phyloP scores from a whole-genome alignment of 129 eudicot species.

The Ambrosia trifida region DNA sequence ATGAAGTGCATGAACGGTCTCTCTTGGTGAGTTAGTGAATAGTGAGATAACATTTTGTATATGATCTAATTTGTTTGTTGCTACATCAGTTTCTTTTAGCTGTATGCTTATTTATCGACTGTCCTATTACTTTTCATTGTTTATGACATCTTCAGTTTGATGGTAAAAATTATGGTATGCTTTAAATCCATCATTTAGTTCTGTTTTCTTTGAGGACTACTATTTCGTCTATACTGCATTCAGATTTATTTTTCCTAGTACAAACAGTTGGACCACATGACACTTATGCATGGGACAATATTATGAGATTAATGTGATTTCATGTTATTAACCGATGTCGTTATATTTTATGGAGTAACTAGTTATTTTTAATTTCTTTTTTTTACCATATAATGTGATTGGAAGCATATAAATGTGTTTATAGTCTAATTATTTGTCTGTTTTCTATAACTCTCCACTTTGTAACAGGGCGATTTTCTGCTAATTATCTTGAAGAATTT shows the following conservation, averaged over 20 bases:
- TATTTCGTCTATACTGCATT: background rate
- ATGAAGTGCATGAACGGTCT: conserved; percentile 98
- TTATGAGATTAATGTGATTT: background rate
- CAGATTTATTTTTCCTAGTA: background rate
- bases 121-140: conserved; percentile 3
- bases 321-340: conserved; percentile 14
- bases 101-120: background rate
- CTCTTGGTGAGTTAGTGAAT: conserved; percentile 70
- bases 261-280: background rate
- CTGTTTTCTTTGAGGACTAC: background rate
- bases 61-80: conserved; percentile 7
- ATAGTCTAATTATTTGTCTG: conserved; percentile 12
- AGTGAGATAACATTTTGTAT: conserved; percentile 20
- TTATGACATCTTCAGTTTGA: conserved; percentile 15
- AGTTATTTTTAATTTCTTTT: conserved; percentile 17
- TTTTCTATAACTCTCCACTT: conserved; percentile 6
- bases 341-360: conserved; percentile 18
- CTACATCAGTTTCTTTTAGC: conserved; percentile 14
- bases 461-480: conserved; percentile 92
- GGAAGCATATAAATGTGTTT: conserved; percentile 16
- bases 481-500: conserved; percentile 80
- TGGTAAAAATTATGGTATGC: conserved; percentile 13
- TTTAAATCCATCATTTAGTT: conserved; percentile 1
- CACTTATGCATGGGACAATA: background rate
- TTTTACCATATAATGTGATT: background rate